Base-by-base conservation (phyloP, 495 filamentous ascomycete genomes). In the Aspergillus biplanus region DNA sequence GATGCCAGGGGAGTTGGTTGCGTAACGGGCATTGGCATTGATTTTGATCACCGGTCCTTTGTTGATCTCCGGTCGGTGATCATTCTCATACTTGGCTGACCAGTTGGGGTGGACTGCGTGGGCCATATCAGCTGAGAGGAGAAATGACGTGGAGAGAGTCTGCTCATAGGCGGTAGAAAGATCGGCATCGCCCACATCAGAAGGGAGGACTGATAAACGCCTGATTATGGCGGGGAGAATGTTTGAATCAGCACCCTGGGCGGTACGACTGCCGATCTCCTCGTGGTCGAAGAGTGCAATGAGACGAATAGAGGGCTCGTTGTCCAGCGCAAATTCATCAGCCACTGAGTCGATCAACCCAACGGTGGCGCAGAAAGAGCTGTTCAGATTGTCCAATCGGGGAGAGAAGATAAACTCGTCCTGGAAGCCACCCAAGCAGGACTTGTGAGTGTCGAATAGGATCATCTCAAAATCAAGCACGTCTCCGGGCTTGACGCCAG, bases 91-190 rank as follows among this genome's bases (percentile, higher is more conserved):
- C 78, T 98, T 98, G 63, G 75, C 83, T 0, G 87, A 78, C 76
- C 97, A 98, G 79, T 99, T 99, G 39, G 95, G 95, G 74, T 99
- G 89, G 15, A 98, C 87, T 3, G 87, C 87, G 77, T 99, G 95
- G 4, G 96, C 93, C 93, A 98, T 97, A 73, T 99, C 95, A 44
- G 96, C 96, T 7, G 93, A 97, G 64, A 98, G 82, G 46, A 99
- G 85, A 82, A 99, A 97, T 3, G 92, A 97, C n/a, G 88, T 90
- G 31, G 91, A 83, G 52, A 97, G 85, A 13, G 91, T 94, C 79
- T 98, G 92, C 76, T 98, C 95, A 69, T 94, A 97, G 35, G 93
- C 92, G 11, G 93, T 97, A 7, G 85, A 71, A 13, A 82, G 72
- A 59, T 89, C 86, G 12, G 76, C 65, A 7, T 81, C 76, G 18